Evolutionary conservation across 192 early-diverging fungal genomes (phyloP).

Genomic region (Backusella luteola): DNA sequence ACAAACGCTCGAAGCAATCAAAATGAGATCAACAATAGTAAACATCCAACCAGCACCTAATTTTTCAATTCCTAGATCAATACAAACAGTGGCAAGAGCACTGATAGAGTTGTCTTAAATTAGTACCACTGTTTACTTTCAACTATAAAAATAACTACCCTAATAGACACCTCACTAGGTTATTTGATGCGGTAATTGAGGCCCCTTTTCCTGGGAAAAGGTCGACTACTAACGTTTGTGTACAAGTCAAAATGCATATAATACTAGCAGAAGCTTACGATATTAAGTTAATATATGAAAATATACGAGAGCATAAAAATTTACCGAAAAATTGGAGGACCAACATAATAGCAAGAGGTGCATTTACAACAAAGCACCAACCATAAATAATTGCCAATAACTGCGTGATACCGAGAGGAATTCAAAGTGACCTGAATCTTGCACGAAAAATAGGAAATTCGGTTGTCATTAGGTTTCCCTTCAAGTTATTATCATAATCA

Average conservation of each 20-base stretch:
- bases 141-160: not conserved
- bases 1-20: not conserved
- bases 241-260: not conserved
- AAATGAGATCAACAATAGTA: not conserved
- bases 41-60: conserved; percentile 24
- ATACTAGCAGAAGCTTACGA: too few relatives aligned
- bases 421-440: conserved; percentile 23
- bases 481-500: not conserved
- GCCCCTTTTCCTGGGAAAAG: not conserved
- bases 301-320: too few relatives aligned
- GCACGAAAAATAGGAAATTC: conserved; percentile 17
- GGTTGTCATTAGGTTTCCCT: not conserved
- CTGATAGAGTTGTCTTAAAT: not conserved
- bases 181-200: not conserved
- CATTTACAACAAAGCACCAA: conserved; percentile 18
- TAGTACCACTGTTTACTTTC: not conserved
- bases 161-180: not conserved
- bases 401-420: conserved; percentile 6
- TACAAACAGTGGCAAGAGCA: conserved; percentile 10
- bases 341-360: conserved; percentile 12
- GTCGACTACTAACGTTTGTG: not conserved
- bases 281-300: too few relatives aligned
- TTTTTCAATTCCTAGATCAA: conserved; percentile 17
- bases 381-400: conserved; percentile 16
- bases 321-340: conserved; percentile 24